phyloP scores from a whole-genome alignment of 2,329 filamentous ascomycete species.

The Trichophyton equinum region DNA sequence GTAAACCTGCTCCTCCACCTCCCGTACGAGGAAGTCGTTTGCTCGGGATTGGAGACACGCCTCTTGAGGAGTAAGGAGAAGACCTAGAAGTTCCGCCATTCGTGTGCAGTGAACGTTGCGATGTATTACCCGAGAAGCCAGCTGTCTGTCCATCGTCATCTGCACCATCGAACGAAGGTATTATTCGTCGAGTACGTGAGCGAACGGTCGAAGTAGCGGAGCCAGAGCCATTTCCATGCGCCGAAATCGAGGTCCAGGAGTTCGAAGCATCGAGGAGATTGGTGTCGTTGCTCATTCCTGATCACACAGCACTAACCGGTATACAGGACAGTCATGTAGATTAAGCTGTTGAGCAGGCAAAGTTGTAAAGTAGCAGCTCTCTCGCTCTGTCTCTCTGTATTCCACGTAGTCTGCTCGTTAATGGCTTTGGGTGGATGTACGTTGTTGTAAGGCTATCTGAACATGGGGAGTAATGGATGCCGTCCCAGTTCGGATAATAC shows the following conservation, averaged over 20 bases:
- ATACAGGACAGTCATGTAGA: not conserved
- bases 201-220: slow-evolving; percentile 29
- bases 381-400: not conserved
- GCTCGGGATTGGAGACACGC: slow-evolving; percentile 5
- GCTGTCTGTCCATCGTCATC: slow-evolving; percentile 13
- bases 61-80: slow-evolving; percentile 24
- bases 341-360: not conserved
- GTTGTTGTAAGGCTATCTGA: not conserved
- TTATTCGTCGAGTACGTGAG: slow-evolving; percentile 32
- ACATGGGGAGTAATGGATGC: not conserved
- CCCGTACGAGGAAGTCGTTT: slow-evolving; percentile 5
- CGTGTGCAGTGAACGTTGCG: slow-evolving; percentile 6
- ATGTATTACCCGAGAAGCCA: not conserved
- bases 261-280: slow-evolving; percentile 26
- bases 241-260: slow-evolving; percentile 20
- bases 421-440: not conserved
- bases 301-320: not conserved
- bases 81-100: not conserved
- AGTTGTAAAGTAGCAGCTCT: not conserved
- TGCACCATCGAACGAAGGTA: slow-evolving; percentile 27
- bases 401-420: not conserved
- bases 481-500: not conserved
- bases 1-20: not conserved
- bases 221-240: slow-evolving; percentile 21
- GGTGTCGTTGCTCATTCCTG: slow-evolving; percentile 33